These are phyloP conservation scores for Hylodesmum podocarpum DNA, from an alignment of 306 rosid species.

Conservation along the genomic window DNA sequence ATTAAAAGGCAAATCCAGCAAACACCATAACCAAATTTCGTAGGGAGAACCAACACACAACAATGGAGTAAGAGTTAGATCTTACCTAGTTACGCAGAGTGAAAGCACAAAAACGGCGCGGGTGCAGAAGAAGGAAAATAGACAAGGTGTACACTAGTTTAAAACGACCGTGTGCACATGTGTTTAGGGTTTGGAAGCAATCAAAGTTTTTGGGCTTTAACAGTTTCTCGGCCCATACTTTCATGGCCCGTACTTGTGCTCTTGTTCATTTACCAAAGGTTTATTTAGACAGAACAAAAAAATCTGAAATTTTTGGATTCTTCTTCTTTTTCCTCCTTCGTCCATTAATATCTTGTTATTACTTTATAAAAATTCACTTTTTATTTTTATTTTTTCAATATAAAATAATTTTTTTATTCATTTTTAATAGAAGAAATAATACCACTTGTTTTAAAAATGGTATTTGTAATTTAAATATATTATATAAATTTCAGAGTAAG, in stretches of 20 bases:
- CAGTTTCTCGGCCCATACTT: background rate
- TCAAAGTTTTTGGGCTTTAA: background rate
- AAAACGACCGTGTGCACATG: background rate
- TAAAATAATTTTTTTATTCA: too few species aligned
- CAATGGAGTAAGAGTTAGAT: background rate
- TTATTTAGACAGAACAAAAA: background rate
- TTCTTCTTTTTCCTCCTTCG: background rate
- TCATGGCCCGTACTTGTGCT: background rate
- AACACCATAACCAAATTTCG: background rate
- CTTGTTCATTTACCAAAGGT: background rate
- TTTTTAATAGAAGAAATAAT: too few species aligned
- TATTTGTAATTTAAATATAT: too few species aligned
- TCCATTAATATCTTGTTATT: background rate
- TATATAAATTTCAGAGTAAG: too few species aligned
- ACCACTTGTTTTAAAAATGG: background rate
- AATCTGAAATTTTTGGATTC: background rate
- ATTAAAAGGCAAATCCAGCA: background rate
- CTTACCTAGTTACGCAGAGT: conserved; percentile 24
- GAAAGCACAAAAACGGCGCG: conserved; percentile 25
- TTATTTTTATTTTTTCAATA: too few species aligned
- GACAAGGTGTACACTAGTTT: background rate
- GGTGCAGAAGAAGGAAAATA: background rate
- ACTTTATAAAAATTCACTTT: background rate
- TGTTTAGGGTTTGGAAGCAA: conserved; percentile 27
- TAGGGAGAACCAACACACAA: background rate